Evolutionary conservation across 139 green algal species (phyloP), one percentile per base, ranked within the genome.

Genomic region (Pedinophyceae sp.): DNA sequence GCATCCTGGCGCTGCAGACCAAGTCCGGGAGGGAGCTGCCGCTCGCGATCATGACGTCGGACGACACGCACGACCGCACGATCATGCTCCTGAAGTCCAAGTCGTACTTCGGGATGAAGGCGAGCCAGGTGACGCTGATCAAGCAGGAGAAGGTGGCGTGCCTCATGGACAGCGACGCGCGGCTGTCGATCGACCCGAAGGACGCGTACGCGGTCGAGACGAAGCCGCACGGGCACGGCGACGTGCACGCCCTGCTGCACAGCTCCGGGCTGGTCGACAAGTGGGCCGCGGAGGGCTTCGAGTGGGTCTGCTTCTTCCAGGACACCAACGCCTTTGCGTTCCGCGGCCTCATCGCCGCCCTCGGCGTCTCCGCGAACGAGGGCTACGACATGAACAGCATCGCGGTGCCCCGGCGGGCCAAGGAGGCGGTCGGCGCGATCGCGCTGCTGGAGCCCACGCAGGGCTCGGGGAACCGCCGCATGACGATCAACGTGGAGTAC

Each of bases 401-500:
- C 52, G 76, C 79, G 20, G 89, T 96, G 64, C 87, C 87, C 2
- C 72, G 89, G 17, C 87, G 85, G 55, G 88, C 87, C 25, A 53
- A 89, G 71, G 88, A 98, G 71, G 85, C 91, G 27, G 95, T 98
- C 30, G 91, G 91, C 0, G 85, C 76, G 39, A 90, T 94, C 54
- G 60, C 83, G 0, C 46, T 38, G 2, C 71, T 94, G 24, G 67
- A 48, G 18, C 41, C 50, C 57, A 53, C 48, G 18, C 5, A 15
- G 45, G 5, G 13, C 45, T 28, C 45, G 20, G 19, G 20, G 13
- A 50, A 28, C 13, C 45, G 10, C 13, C 13, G 13, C 48, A 83
- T 94, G 60, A 93, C 84, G 49, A 83, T 96, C 57, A 97, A 97
- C 62, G 91, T 98, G 48, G 91, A 98, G 69, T 98, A 98, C 83